Evolutionary conservation across 345 rosid species (phyloP).

Genomic region (Acer saccharum): DNA sequence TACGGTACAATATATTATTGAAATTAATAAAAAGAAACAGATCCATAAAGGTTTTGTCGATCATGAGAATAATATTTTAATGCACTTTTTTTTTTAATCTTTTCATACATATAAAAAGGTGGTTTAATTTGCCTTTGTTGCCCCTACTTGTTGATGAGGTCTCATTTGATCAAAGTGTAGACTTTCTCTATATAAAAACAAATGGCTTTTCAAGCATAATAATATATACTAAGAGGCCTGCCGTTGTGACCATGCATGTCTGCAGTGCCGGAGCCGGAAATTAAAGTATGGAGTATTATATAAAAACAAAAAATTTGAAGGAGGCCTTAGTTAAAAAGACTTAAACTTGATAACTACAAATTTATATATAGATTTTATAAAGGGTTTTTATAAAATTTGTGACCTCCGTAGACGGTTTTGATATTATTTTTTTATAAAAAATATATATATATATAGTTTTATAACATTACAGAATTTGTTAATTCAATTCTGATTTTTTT

Average conservation of each 20-base stretch:
- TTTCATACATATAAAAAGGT: not conserved
- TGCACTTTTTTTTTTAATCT: not conserved
- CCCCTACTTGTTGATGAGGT: not conserved
- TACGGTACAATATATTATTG: not conserved
- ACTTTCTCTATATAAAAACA: slow-evolving; percentile 18
- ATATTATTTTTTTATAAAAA: no score
- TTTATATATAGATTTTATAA: no score
- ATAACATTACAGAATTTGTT: no score
- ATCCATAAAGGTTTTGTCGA: not conserved
- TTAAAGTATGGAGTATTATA: no score
- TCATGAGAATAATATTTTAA: not conserved
- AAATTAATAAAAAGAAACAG: not conserved
- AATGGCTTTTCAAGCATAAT: not conserved
- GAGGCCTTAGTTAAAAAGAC: no score
- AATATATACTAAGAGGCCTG: not conserved
- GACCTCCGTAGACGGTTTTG: no score
- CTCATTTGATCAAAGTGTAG: slow-evolving; percentile 10
- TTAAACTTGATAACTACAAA: no score
- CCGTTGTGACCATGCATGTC: slow-evolving; percentile 8
- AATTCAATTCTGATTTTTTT: no score
- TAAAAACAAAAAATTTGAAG: no score
- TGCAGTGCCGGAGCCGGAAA: not conserved
- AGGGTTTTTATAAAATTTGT: no score
- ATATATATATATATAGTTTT: no score
- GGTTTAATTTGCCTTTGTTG: slow-evolving; percentile 3